These are phyloP conservation scores for Penicillium sp. DNA, from an alignment of 2,329 filamentous ascomycete genomes.

Conservation along the genomic window DNA sequence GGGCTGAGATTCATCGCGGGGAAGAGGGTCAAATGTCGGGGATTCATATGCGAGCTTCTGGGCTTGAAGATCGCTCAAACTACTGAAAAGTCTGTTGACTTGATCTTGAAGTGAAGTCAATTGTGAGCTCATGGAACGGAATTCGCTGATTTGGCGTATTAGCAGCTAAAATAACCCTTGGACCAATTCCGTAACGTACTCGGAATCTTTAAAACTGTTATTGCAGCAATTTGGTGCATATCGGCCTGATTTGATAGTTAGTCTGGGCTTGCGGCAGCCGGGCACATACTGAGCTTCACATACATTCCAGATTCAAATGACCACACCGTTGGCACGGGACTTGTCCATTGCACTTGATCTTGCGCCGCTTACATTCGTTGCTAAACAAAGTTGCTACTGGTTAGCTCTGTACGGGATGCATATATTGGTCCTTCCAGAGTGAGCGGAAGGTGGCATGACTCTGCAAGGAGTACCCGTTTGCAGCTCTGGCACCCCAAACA, in stretches of 20 bases:
- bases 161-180: background rate
- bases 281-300: constrained; percentile 4
- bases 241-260: constrained; percentile 39
- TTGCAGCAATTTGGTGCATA: constrained; percentile 64
- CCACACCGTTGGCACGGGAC: constrained; percentile 61
- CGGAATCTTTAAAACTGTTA: constrained; percentile 84
- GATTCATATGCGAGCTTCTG: constrained; percentile 37
- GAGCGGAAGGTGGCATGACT: constrained; percentile 5
- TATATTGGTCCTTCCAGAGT: background rate
- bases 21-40: constrained; percentile 32
- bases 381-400: constrained; percentile 29
- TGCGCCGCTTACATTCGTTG: constrained; percentile 61
- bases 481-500: background rate
- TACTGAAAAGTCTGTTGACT: constrained; percentile 69
- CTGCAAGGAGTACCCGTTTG: background rate
- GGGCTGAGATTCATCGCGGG: constrained; percentile 39
- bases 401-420: constrained; percentile 8
- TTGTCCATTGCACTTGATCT: constrained; percentile 65
- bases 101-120: constrained; percentile 74
- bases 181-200: constrained; percentile 42
- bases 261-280: background rate
- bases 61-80: constrained; percentile 61
- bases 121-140: constrained; percentile 71
- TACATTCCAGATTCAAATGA: constrained; percentile 58
- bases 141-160: constrained; percentile 53